Evolutionary conservation across 202 grass and related monocot species (phyloP), one percentile per base, ranked within the genome.

Genomic region (Zizania palustris): DNA sequence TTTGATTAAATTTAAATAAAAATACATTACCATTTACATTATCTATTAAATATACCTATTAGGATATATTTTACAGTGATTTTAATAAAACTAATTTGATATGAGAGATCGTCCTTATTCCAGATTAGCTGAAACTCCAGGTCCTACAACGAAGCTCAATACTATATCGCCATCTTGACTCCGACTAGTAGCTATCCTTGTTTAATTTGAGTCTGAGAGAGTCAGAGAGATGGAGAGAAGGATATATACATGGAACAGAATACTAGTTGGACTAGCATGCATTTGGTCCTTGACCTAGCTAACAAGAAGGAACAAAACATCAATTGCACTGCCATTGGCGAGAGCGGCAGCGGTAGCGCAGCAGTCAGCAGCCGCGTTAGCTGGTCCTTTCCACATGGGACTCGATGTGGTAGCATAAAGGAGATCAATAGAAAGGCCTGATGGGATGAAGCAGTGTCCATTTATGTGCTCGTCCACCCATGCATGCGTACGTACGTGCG

Each of bases 391-490:
- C 53, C 72, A 76, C 58, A 35, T 58, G 84, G 48, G 48, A 57
- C 45, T 37, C 8, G 70, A 5, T 63, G 58, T 41, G 65, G 61
- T 42, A 66, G 46, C 78, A 19, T 86, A 65, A 72, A 72, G 71
- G 72, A 44, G 41, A 11, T 28, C 28, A 82, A 76, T 65, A 86
- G 72, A 68, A 39, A 8, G 28, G 65, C 72, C n/a, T 63, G 70
- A 61, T 15, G 7, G n/a, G 56, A 62, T 41, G 71, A 35, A 62
- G 57, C 65, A 49, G 58, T 40, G 72, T 34, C 67, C 73, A 68
- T 82, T 82, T 86, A 77, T 86, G 73, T 48, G 22, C 66, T 51
- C 67, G 40, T 34, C 79, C 77, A 66, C 84, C 28, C 28, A 28
- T 28, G 28, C 28, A 28, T 28, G 28, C 28, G 28, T 28, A 28